Base-by-base conservation (phyloP, 2,329 filamentous ascomycete genomes). In the Cucurbitaria berberidis region DNA sequence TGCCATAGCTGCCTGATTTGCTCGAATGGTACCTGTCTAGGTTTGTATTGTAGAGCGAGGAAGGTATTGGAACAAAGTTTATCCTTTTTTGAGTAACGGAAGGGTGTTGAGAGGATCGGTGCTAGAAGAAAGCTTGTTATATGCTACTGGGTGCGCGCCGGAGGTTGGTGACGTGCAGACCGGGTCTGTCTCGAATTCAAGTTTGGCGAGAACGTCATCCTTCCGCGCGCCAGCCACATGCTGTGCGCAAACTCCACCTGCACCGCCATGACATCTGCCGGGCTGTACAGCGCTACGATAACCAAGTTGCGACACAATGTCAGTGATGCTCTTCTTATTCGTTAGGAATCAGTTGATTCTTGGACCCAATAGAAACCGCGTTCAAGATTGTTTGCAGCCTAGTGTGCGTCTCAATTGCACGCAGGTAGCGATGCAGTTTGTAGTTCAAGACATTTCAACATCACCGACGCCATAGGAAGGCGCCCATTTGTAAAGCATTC, bases 1-100 rank as follows among this genome's bases (percentile, higher is more conserved):
- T 57, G 86, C 89, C 87, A 89, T 89, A 68, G 30, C 50, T 46
- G 46, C 43, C 27, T 35, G 18, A n/a, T 9, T 26, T 3, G 8
- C 3, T 34, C 3, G 4, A 30, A 34, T 16, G 16, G 30, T 34
- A 5, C 13, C 4, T 8, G 13, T n/a, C 15, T 5, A 3, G 8
- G 16, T 5, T 2, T 34, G 15, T 22, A 26, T n/a, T n/a, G n/a
- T n/a, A 16, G 13, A n/a, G 13, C 18, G 35, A 38, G 18, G 18
- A 39, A 15, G 15, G 30, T 10, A n/a, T 34, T 13, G 10, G 5
- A n/a, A n/a, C n/a, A n/a, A 34, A 5, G 13, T 34, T n/a, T 9
- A 30, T 30, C 13, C 8, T 5, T 41, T 2, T 11, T 22, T 9
- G 29, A 40, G 45, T 10, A 29, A n/a, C 18, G 16, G 19, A 30